These are phyloP conservation scores for Pestalotiopsis sp. DNA, from an alignment of 2,329 filamentous ascomycete genomes.

Conservation along the genomic window DNA sequence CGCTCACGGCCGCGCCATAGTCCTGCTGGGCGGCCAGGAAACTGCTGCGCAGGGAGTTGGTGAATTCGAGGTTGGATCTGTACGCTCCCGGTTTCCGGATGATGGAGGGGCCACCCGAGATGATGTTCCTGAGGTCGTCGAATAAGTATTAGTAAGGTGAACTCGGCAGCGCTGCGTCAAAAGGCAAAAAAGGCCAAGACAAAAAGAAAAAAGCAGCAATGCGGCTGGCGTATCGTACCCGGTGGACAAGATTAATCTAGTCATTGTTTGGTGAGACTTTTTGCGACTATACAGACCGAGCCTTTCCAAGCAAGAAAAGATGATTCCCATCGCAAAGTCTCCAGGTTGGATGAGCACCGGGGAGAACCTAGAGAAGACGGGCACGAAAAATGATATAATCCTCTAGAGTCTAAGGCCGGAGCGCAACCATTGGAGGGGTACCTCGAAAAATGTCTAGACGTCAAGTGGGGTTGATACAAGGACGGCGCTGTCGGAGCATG, in stretches of 20 bases:
- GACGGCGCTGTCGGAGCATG: background rate
- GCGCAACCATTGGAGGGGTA: slow-evolving; percentile 5
- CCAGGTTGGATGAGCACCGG: background rate
- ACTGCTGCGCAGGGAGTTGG: slow-evolving; percentile 83
- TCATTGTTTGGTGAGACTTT: slow-evolving; percentile 45
- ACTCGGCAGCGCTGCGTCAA: slow-evolving; percentile 9
- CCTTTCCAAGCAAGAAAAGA: slow-evolving; percentile 9
- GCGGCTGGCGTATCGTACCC: slow-evolving; percentile 61
- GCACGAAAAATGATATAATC: slow-evolving; percentile 5
- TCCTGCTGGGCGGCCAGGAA: slow-evolving; percentile 75
- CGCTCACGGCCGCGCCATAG: slow-evolving; percentile 38
- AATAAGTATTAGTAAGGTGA: slow-evolving; percentile 25
- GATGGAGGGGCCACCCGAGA: slow-evolving; percentile 80
- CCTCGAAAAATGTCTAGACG: slow-evolving; percentile 5
- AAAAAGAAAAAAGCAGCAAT: background rate
- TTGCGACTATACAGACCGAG: slow-evolving; percentile 3
- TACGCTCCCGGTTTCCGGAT: slow-evolving; percentile 76
- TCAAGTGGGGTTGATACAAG: slow-evolving; percentile 3
- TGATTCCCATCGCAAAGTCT: background rate
- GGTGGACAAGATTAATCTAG: slow-evolving; percentile 83
- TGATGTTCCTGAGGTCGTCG: slow-evolving; percentile 66
- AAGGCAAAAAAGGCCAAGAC: background rate
- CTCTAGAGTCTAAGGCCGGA: background rate
- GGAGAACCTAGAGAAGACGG: background rate
- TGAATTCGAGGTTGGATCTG: slow-evolving; percentile 91